Evolutionary conservation across 805 yeast species (phyloP).

Genomic region (Candida anglica): DNA sequence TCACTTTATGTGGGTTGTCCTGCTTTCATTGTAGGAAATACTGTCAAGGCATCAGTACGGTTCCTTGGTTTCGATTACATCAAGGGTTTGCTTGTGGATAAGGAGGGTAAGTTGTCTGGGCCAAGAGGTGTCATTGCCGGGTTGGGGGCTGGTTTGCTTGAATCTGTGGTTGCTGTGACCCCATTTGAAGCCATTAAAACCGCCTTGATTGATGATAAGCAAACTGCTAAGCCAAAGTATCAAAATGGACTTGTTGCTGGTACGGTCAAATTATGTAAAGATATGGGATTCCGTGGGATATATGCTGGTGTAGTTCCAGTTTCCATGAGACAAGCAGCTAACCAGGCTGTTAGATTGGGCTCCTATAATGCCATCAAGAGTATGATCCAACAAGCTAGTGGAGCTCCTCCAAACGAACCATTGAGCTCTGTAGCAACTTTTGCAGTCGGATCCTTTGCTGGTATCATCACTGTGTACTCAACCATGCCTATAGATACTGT

Average conservation of each 20-base stretch:
- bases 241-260: conserved; percentile 62
- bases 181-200: conserved; percentile 97
- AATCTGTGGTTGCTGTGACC: conserved; percentile 89
- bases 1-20: conserved; percentile 94
- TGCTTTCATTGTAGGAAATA: conserved; percentile 92
- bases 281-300: conserved; percentile 78
- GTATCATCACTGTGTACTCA: conserved; percentile 82
- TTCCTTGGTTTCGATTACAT: conserved; percentile 90
- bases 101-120: conserved; percentile 82
- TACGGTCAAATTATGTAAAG: conserved; percentile 59
- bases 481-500: conserved; percentile 97
- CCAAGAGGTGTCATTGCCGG: conserved; percentile 94
- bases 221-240: conserved; percentile 71
- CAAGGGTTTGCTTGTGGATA: conserved; percentile 72
- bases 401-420: conserved; percentile 66
- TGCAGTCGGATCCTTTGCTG: conserved; percentile 86
- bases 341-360: conserved; percentile 91
- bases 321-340: conserved; percentile 91
- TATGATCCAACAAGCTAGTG: conserved; percentile 64
- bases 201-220: conserved; percentile 91
- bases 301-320: conserved; percentile 92
- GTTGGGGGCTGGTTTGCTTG: conserved; percentile 93
- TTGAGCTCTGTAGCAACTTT: conserved; percentile 78
- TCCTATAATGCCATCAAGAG: conserved; percentile 87
- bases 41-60: conserved; percentile 93